Conservation (phyloP, 257 asterid species). For the Solanum medicagineum region DNA sequence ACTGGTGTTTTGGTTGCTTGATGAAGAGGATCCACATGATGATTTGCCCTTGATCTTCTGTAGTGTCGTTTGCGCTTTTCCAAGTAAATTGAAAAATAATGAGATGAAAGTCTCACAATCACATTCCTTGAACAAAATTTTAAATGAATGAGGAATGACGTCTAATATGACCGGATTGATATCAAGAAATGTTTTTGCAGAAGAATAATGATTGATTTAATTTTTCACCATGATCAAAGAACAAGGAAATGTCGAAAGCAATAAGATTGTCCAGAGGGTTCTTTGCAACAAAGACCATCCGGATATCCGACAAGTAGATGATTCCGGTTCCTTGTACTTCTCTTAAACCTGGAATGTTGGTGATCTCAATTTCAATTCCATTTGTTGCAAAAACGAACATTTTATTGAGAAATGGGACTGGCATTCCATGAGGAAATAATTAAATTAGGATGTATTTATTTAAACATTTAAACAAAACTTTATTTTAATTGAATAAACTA, state of each 20-base stretch:
- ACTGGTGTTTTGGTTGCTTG: slow-evolving; percentile 78
- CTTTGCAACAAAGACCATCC: slow-evolving; percentile 84
- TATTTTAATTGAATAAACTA: too few species aligned
- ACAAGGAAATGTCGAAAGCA: slow-evolving; percentile 91
- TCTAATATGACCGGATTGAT: slow-evolving; percentile 45
- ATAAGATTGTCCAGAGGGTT: slow-evolving; percentile 40
- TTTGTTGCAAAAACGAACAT: neutral
- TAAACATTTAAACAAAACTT: too few species aligned
- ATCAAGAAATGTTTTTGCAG: slow-evolving; percentile 79
- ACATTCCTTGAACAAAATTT: slow-evolving; percentile 92
- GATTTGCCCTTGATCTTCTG: slow-evolving; percentile 31
- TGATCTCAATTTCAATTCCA: neutral
- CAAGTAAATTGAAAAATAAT: slow-evolving; percentile 60
- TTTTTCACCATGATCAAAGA: slow-evolving; percentile 57
- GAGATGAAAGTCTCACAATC: slow-evolving; percentile 90
- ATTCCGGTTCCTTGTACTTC: slow-evolving; percentile 70
- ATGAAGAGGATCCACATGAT: slow-evolving; percentile 65
- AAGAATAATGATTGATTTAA: slow-evolving; percentile 79
- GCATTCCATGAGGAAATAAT: neutral
- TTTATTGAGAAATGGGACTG: neutral
- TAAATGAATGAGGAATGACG: slow-evolving; percentile 72
- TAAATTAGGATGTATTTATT: too few species aligned
- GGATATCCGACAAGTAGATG: slow-evolving; percentile 76
- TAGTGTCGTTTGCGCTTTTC: slow-evolving; percentile 51
- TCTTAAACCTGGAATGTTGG: slow-evolving; percentile 26